These are phyloP conservation scores for Phytophthora melonis DNA, from an alignment of 352 stramenopile species.

Conservation along the genomic window DNA sequence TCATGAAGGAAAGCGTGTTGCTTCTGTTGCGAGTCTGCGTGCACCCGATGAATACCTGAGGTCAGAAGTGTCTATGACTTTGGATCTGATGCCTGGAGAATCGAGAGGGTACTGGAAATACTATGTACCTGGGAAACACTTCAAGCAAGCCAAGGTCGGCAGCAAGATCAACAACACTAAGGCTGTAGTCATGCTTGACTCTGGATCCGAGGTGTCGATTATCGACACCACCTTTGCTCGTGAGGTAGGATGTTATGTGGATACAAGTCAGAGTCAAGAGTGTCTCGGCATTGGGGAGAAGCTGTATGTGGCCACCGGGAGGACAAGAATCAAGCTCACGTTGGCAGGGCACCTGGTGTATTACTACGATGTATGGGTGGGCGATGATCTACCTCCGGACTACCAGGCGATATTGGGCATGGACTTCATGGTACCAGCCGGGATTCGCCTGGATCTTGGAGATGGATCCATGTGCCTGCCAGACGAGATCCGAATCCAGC, in stretches of 20 bases:
- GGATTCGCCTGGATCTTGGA: too few relatives aligned
- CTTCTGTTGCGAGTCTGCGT: neutral
- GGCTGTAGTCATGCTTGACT: constrained; percentile 28
- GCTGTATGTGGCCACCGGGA: too few relatives aligned
- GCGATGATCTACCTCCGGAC: too few relatives aligned
- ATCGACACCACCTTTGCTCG: neutral
- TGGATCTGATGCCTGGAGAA: constrained; percentile 28
- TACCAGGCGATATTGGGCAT: too few relatives aligned
- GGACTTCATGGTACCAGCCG: too few relatives aligned
- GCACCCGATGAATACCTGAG: constrained; percentile 1
- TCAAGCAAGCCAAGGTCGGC: neutral
- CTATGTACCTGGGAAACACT: constrained; percentile 22
- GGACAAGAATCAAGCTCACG: too few relatives aligned
- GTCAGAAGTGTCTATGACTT: constrained; percentile 1
- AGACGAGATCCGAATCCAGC: too few relatives aligned
- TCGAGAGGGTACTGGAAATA: constrained; percentile 34
- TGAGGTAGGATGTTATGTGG: neutral
- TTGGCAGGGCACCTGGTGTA: too few relatives aligned
- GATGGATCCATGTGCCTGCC: too few relatives aligned
- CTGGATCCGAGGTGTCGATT: neutral
- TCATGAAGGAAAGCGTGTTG: constrained; percentile 5
- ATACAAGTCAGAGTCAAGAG: too few relatives aligned
- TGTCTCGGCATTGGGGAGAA: too few relatives aligned
- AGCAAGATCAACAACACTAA: constrained; percentile 18
- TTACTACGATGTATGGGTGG: too few relatives aligned